Evolutionary conservation across 345 rosid genomes (phyloP).

Genomic region (Salix caprea): DNA sequence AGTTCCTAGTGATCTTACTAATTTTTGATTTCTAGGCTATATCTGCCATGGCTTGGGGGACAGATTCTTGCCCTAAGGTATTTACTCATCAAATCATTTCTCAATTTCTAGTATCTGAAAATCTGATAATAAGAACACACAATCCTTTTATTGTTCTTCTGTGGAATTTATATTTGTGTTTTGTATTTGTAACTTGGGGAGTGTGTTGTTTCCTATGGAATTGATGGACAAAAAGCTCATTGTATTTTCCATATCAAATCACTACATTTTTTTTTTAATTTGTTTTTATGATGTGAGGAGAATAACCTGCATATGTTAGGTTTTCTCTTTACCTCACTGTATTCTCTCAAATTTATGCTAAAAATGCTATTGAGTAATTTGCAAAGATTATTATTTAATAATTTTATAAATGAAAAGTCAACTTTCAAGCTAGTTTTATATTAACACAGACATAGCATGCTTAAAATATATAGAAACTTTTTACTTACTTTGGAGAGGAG

Average conservation of each 20-base stretch:
- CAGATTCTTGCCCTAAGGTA: constrained; percentile 94
- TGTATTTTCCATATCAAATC: neutral
- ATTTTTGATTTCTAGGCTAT: constrained; percentile 54
- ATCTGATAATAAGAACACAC: neutral
- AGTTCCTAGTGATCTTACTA: neutral
- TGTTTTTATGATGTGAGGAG: no score
- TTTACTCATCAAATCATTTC: neutral
- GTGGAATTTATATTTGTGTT: neutral
- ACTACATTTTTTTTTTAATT: no score
- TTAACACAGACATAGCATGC: neutral
- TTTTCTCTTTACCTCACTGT: neutral
- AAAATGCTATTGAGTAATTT: neutral
- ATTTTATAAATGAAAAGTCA: neutral
- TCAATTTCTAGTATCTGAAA: neutral
- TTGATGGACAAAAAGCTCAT: neutral
- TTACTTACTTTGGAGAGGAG: neutral
- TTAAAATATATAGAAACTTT: no score
- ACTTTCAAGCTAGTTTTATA: neutral
- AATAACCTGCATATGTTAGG: neutral
- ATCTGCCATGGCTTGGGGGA: constrained; percentile 98
- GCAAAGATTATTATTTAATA: neutral
- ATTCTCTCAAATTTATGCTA: neutral
- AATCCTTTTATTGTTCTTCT: neutral
- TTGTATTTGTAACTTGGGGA: neutral
- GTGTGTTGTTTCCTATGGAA: neutral